Conservation (phyloP, 2,329 filamentous ascomycete species). For the Nigrograna mackinnonii region DNA sequence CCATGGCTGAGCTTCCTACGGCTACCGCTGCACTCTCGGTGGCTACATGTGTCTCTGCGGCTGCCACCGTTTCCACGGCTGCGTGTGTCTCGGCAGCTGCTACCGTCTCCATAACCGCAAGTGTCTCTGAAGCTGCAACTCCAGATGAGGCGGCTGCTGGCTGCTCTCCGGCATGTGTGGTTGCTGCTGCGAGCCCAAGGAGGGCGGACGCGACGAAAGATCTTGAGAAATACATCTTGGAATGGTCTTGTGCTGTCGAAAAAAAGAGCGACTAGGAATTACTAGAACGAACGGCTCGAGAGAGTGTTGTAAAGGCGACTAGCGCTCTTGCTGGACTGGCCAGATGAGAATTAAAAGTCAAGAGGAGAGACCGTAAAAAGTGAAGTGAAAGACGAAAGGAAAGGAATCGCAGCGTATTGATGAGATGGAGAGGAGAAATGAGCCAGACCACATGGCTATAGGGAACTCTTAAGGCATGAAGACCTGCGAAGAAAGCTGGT, state of each 20-base stretch:
- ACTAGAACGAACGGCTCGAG: constrained; percentile 25
- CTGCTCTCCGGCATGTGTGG: constrained; percentile 18
- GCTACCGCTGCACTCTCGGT: too few relatives aligned
- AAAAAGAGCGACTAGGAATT: constrained; percentile 28
- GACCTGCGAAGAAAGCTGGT: constrained; percentile 18
- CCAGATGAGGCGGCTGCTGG: constrained; percentile 9
- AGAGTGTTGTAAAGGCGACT: constrained; percentile 36
- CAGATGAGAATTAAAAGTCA: constrained; percentile 36
- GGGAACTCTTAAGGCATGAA: constrained; percentile 43
- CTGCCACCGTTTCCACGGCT: constrained; percentile 2
- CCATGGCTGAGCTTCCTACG: too few relatives aligned
- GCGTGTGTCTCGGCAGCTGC: constrained; percentile 1
- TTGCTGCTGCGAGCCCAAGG: constrained; percentile 30
- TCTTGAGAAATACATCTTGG: constrained; percentile 40
- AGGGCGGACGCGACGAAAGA: constrained; percentile 33
- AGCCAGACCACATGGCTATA: constrained; percentile 38
- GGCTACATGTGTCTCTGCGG: too few relatives aligned
- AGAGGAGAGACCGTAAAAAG: constrained; percentile 24
- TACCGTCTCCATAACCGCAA: constrained; percentile 9
- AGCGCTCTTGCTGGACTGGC: constrained; percentile 45
- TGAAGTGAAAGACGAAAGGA: constrained; percentile 35
- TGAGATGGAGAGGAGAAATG: constrained; percentile 29
- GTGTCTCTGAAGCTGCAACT: constrained; percentile 9
- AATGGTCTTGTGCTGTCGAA: constrained; percentile 13
- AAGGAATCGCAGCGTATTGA: constrained; percentile 29